These are phyloP conservation scores for Taphrina pruni DNA, from an alignment of 1,139 yeast species.

Conservation along the genomic window DNA sequence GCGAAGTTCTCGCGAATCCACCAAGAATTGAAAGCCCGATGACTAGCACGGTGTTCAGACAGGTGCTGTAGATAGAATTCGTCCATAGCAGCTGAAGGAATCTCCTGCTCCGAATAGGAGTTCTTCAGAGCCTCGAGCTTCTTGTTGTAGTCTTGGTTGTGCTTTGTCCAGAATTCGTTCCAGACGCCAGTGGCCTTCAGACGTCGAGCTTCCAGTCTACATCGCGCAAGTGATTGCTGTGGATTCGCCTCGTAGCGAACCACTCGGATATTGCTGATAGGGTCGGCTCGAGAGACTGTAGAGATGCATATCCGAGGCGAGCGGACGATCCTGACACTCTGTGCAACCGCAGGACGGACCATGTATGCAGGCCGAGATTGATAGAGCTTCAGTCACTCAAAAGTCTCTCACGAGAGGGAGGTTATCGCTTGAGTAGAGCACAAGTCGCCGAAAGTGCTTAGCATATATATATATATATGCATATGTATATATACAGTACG, in stretches of 20 bases:
- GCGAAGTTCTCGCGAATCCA: conserved; percentile 35
- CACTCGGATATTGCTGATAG: conserved; percentile 22
- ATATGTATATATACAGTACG: no score
- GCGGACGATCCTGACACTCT: background rate
- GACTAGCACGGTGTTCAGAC: conserved; percentile 17
- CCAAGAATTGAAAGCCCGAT: conserved; percentile 32
- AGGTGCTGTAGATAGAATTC: conserved; percentile 25
- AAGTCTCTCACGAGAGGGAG: no score
- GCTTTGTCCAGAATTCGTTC: conserved; percentile 31
- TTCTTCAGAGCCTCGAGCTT: conserved; percentile 21
- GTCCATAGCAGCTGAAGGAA: conserved; percentile 26
- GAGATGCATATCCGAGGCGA: conserved; percentile 12
- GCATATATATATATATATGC: no score
- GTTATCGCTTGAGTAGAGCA: no score
- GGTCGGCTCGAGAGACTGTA: conserved; percentile 20
- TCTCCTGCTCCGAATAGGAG: conserved; percentile 4
- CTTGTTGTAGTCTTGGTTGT: conserved; percentile 29
- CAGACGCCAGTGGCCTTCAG: conserved; percentile 22
- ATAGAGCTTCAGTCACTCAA: no score
- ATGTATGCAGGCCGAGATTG: background rate
- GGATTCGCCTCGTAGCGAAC: conserved; percentile 24
- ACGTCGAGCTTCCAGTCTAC: conserved; percentile 28
- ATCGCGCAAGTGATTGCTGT: conserved; percentile 19
- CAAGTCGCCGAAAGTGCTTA: no score
- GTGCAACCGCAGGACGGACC: conserved; percentile 3